phyloP scores from a whole-genome alignment of 352 stramenopile species.

The Globisporangium sylvaticum region DNA sequence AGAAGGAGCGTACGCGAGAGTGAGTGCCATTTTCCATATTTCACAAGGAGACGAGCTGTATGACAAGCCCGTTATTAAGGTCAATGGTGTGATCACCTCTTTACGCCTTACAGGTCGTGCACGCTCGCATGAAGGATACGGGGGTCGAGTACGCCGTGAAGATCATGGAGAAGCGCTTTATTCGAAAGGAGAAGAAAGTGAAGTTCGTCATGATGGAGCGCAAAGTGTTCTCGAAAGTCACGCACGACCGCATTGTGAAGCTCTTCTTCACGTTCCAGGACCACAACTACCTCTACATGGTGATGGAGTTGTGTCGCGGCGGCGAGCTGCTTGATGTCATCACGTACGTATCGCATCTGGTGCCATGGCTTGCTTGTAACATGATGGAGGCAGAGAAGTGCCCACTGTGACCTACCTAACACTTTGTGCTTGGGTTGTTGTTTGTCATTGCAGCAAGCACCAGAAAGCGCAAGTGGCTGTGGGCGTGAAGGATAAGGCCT shows the following conservation, averaged over 20 bases:
- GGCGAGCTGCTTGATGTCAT: constrained; percentile 87
- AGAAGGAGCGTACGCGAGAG: constrained; percentile 83
- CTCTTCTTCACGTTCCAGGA: constrained; percentile 91
- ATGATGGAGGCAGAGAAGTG: neutral
- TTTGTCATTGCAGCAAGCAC: constrained; percentile 46
- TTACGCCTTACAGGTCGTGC: constrained; percentile 46
- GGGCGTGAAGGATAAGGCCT: constrained; percentile 60
- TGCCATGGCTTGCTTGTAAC: too few relatives aligned
- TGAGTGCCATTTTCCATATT: constrained; percentile 22
- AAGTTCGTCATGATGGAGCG: constrained; percentile 91
- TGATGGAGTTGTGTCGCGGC: constrained; percentile 86
- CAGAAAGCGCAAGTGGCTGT: constrained; percentile 61
- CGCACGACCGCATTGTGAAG: constrained; percentile 86
- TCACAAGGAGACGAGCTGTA: neutral
- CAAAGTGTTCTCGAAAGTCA: constrained; percentile 88
- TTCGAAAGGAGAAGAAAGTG: constrained; percentile 90
- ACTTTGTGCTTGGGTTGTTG: neutral
- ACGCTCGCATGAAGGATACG: constrained; percentile 88
- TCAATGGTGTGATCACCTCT: neutral
- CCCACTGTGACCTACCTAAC: neutral
- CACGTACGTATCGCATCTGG: constrained; percentile 46
- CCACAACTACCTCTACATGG: constrained; percentile 88
- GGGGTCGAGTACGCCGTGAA: constrained; percentile 87
- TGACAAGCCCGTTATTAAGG: neutral
- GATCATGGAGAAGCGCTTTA: constrained; percentile 91